phyloP scores from a whole-genome alignment of 2,329 filamentous ascomycete genomes.

The Aspergillus tanneri region DNA sequence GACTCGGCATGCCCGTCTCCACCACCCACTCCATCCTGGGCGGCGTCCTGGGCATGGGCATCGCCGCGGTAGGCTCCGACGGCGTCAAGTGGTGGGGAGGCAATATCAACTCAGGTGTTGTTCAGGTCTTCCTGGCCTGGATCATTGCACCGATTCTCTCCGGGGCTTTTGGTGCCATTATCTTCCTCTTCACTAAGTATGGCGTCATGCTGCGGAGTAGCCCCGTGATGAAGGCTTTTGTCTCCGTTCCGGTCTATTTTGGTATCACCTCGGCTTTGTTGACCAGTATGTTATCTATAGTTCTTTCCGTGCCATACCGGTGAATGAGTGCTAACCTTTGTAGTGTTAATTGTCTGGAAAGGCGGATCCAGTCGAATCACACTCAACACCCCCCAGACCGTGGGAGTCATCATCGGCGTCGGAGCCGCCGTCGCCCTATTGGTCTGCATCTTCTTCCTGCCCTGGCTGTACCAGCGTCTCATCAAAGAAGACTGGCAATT shows the following conservation, averaged over 20 bases:
- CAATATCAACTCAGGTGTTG: conserved; percentile 20
- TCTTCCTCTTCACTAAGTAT: conserved; percentile 20
- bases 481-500: conserved; percentile 18
- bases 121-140: conserved; percentile 23
- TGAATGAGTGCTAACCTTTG: background rate
- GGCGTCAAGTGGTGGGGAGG: conserved; percentile 20
- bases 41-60: conserved; percentile 20
- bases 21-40: conserved; percentile 23
- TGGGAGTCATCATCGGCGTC: conserved; percentile 16
- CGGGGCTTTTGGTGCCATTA: conserved; percentile 15
- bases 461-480: conserved; percentile 18
- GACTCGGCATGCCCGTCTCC: conserved; percentile 19
- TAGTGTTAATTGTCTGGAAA: conserved; percentile 25
- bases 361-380: conserved; percentile 17
- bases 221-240: conserved; percentile 14
- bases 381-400: conserved; percentile 12
- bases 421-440: conserved; percentile 14
- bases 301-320: background rate
- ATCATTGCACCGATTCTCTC: conserved; percentile 20
- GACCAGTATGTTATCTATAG: conserved; percentile 10
- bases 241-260: conserved; percentile 18
- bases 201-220: conserved; percentile 13
- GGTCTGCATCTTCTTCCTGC: conserved; percentile 11
- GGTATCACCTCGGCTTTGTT: conserved; percentile 18
- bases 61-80: conserved; percentile 16